Percentiles rank a stretch among this genome's conserved stretches.
phyloP scores from a whole-genome alignment of 2,329 filamentous ascomycete species.

The Pseudodiploospora longispora region DNA sequence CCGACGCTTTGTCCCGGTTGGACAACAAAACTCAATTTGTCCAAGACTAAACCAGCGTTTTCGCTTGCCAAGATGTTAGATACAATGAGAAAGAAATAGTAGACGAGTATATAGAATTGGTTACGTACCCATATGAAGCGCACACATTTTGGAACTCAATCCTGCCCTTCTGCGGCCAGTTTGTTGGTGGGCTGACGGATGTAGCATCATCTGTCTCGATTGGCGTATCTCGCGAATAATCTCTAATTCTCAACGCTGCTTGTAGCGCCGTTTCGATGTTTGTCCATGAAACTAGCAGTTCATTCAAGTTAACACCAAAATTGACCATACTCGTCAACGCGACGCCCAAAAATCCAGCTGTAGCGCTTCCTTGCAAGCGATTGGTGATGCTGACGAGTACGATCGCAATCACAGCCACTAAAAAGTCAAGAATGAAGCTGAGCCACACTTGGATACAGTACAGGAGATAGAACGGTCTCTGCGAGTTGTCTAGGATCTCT shows the following conservation, averaged over 20 bases:
- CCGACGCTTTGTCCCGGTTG: slow-evolving; percentile 22
- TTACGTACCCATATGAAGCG: slow-evolving; percentile 18
- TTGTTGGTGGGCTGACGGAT: slow-evolving; percentile 7
- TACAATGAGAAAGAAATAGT: neutral
- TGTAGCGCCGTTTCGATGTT: slow-evolving; percentile 1
- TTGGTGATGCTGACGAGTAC: slow-evolving; percentile 29
- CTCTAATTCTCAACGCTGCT: slow-evolving; percentile 9
- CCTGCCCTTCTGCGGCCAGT: slow-evolving; percentile 19
- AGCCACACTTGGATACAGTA: slow-evolving; percentile 45
- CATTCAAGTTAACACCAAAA: neutral
- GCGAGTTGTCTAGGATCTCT: slow-evolving; percentile 36
- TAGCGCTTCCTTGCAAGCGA: slow-evolving; percentile 7
- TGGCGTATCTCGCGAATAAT: slow-evolving; percentile 14
- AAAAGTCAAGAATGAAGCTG: slow-evolving; percentile 37
- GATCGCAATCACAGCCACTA: slow-evolving; percentile 18
- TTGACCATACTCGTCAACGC: slow-evolving; percentile 10
- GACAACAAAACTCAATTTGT: slow-evolving; percentile 17
- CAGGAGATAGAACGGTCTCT: slow-evolving; percentile 43
- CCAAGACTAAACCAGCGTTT: slow-evolving; percentile 8
- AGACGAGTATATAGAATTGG: too few species aligned
- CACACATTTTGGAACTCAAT: slow-evolving; percentile 19
- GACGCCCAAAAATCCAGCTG: slow-evolving; percentile 14
- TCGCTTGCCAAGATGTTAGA: neutral
- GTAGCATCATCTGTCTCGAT: slow-evolving; percentile 12
- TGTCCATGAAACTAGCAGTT: neutral